A percentile compares a stretch with the other conserved stretches of the same genome.
These are phyloP conservation scores for Dendrobium nobile DNA, from an alignment of 106 monocot species.

Conservation along the genomic window DNA sequence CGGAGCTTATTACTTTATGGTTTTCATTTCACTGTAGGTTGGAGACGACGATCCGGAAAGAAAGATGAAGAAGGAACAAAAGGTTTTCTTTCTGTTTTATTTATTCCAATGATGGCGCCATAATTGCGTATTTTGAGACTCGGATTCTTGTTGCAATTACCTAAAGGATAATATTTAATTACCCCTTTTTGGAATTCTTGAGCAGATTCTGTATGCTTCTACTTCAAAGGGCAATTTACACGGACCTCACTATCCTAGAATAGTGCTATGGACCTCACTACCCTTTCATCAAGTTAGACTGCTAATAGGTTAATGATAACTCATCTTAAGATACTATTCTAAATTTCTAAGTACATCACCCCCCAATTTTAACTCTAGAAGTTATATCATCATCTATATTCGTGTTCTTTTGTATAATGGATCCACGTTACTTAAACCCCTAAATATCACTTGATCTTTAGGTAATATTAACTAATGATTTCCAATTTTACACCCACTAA, in stretches of 20 bases:
- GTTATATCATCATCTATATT: background rate
- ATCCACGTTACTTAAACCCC: background rate
- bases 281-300: no score
- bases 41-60: constrained; percentile 30
- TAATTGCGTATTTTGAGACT: background rate
- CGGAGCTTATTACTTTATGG: constrained; percentile 1
- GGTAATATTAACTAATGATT: background rate
- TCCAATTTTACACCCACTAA: background rate
- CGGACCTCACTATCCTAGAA: background rate
- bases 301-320: no score
- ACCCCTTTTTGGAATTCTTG: background rate
- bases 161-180: background rate
- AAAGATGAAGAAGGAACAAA: constrained; percentile 52
- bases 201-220: background rate
- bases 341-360: background rate
- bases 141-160: background rate
- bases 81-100: constrained; percentile 24
- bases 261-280: background rate
- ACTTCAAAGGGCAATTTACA: background rate
- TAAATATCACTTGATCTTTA: background rate
- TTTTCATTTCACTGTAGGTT: constrained; percentile 13
- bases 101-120: background rate
- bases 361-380: background rate
- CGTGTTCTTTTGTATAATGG: background rate
- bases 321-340: no score